Evolutionary conservation across 2,329 filamentous ascomycete genomes (phyloP).

Genomic region (Shiraia bambusicola): DNA sequence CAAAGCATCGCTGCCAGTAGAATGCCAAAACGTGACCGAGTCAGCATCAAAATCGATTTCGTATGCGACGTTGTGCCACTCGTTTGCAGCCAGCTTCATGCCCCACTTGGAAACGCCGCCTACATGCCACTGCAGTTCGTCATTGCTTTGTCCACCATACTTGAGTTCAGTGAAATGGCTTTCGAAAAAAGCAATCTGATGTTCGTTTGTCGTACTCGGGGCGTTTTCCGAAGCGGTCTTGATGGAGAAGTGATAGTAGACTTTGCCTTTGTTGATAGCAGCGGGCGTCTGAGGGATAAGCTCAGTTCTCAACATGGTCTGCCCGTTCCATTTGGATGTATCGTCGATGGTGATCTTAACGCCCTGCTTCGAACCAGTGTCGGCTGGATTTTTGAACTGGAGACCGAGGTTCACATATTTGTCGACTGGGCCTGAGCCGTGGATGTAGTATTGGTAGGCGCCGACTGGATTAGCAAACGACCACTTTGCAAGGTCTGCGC

Average conservation of each 20-base stretch:
- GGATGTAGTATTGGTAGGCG: slow-evolving; percentile 76
- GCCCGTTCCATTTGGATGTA: slow-evolving; percentile 70
- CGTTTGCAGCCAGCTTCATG: slow-evolving; percentile 59
- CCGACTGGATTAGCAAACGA: slow-evolving; percentile 67
- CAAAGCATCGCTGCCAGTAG: slow-evolving; percentile 61
- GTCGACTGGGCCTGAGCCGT: slow-evolving; percentile 59
- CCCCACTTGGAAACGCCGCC: slow-evolving; percentile 63
- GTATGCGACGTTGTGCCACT: slow-evolving; percentile 77
- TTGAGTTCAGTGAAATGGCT: slow-evolving; percentile 76
- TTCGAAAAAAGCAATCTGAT: slow-evolving; percentile 67
- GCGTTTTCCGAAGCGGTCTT: slow-evolving; percentile 60
- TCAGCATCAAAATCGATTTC: slow-evolving; percentile 66
- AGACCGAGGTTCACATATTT: slow-evolving; percentile 64
- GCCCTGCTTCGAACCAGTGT: slow-evolving; percentile 61
- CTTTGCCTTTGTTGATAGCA: slow-evolving; percentile 64
- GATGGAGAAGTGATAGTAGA: slow-evolving; percentile 73
- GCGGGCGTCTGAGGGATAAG: slow-evolving; percentile 70
- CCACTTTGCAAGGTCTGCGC: slow-evolving; percentile 61
- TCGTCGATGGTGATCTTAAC: slow-evolving; percentile 68
- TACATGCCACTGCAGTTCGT: slow-evolving; percentile 65
- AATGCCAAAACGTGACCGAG: slow-evolving; percentile 70
- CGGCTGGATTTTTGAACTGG: slow-evolving; percentile 65
- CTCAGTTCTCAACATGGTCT: slow-evolving; percentile 70
- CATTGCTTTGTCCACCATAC: slow-evolving; percentile 55
- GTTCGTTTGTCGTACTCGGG: slow-evolving; percentile 63